Evolutionary conservation across 2,329 filamentous ascomycete species (phyloP), one percentile per base, ranked within the genome.

Genomic region (Penicillium digitatum): DNA sequence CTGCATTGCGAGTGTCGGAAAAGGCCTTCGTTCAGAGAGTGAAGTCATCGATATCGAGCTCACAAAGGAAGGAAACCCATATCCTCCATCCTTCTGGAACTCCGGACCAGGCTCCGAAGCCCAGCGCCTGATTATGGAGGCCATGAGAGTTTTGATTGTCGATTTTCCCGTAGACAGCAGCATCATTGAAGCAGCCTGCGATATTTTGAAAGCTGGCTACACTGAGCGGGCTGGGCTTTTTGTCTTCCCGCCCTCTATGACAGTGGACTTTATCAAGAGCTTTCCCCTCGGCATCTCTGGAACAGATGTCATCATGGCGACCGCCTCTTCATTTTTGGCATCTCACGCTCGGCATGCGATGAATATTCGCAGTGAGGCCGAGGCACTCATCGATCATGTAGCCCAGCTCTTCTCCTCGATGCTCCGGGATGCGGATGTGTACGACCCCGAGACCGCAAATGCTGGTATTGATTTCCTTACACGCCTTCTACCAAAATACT

Each of bases 111-210:
- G 70, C 0, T 62, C 63, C 46, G 55, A 60, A 18, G 60, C 68
- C 7, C 73, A 76, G 55, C 66, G 62, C 27, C 55, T 71, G 38
- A 70, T 75, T 24, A 72, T 77, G 64, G 67, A 75, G 55, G 72
- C 71, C 24, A 67, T 78, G 62, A 66, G 73, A 29, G 66, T 72
- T 24, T 64, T 77, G n/a, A 66, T 75, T 45, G 68, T 68, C 29
- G 67, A 71, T 24, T 76, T 76, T 35, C 69, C 71, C 8, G 61
- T 70, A 31, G 75, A 77, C 48, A 68, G 67, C 44, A 65, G 67
- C n/a, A 73, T 78, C 10, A 72, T 78, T 20, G 75, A 77, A 62
- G 72, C 74, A 7, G 70, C 74, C 8, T 78, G 76, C 59, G 75
- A 78, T 47, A 73, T 79, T 20, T 61, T 79, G 35, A 76, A 73